phyloP scores from a whole-genome alignment of 2,329 filamentous ascomycete species.

The Sclerotinia subarctica region DNA sequence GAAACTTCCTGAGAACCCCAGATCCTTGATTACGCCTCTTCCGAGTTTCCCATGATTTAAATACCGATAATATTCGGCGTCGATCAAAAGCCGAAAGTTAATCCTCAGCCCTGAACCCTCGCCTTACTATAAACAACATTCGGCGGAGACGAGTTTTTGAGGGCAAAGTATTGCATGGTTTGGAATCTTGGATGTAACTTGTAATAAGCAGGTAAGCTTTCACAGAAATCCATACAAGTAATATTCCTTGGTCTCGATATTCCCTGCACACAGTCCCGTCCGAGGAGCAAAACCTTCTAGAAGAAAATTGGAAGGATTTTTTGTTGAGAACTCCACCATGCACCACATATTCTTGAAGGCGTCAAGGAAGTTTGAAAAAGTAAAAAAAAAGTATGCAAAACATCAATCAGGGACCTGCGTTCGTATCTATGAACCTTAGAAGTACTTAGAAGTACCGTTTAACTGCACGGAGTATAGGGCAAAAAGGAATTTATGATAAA shows the following conservation, averaged over 20 bases:
- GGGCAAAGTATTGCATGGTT: background rate
- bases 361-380: background rate
- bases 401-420: conserved; percentile 5
- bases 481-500: conserved; percentile 1
- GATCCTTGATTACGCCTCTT: background rate
- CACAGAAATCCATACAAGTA: background rate
- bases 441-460: conserved; percentile 3
- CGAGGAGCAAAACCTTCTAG: conserved; percentile 12
- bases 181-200: too few species aligned
- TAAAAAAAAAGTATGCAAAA: background rate
- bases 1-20: background rate
- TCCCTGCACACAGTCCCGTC: background rate
- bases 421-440: background rate
- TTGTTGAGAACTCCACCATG: conserved; percentile 10
- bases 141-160: background rate
- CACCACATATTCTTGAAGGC: background rate
- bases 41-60: background rate
- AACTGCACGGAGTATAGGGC: background rate
- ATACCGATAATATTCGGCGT: background rate
- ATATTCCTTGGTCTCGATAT: background rate
- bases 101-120: conserved; percentile 5
- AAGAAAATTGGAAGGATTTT: conserved; percentile 20
- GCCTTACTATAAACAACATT: background rate
- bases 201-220: background rate
- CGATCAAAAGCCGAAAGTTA: background rate